Conservation (phyloP, 2,329 filamentous ascomycete species). For the Cytospora chrysosperma region DNA sequence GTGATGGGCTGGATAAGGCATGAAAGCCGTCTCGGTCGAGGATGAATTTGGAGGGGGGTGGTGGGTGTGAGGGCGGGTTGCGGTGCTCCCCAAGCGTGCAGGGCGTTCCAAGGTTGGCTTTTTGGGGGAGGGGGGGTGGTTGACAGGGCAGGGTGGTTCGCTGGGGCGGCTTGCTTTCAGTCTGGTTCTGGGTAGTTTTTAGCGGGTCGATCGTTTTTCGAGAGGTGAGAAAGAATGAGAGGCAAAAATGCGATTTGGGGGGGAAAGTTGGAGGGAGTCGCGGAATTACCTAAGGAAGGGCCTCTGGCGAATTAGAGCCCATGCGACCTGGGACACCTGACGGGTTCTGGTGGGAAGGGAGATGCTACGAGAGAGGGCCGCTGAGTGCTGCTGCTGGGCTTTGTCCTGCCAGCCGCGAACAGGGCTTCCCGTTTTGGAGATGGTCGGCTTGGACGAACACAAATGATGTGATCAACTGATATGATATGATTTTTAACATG, state of each 20-base stretch:
- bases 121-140: background rate
- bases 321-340: background rate
- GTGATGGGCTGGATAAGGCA: conserved; percentile 44
- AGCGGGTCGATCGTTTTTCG: conserved; percentile 14
- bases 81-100: background rate
- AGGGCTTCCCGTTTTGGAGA: background rate
- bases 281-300: background rate
- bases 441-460: background rate
- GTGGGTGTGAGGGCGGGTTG: background rate
- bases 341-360: background rate
- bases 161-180: background rate
- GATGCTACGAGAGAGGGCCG: conserved; percentile 1
- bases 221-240: background rate
- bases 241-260: background rate
- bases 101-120: background rate
- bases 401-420: background rate
- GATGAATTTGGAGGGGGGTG: conserved; percentile 11
- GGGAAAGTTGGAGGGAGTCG: background rate
- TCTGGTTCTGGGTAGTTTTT: conserved; percentile 7
- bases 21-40: conserved; percentile 39
- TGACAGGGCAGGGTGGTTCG: background rate
- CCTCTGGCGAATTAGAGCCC: background rate
- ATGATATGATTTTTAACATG: too few species aligned
- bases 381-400: background rate
- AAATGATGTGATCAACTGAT: background rate